Conservation (phyloP, 306 rosid genomes). For the Canavalia gladiata region DNA sequence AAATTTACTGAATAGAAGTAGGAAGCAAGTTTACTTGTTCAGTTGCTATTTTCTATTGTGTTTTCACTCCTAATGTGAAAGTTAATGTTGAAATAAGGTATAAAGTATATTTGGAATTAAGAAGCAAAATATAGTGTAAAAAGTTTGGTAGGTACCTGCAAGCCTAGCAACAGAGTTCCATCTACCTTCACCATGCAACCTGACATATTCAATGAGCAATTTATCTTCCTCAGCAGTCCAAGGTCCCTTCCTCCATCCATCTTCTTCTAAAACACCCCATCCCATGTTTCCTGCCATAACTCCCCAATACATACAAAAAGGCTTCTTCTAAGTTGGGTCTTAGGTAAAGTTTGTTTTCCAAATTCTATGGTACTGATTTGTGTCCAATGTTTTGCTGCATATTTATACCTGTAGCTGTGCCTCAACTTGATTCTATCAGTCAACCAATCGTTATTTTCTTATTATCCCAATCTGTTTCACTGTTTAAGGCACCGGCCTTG, state of each 20-base stretch:
- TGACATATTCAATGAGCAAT: conserved; percentile 85
- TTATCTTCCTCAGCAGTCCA: conserved; percentile 97
- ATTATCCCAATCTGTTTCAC: conserved; percentile 52
- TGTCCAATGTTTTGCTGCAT: conserved; percentile 54
- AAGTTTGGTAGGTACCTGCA: conserved; percentile 64
- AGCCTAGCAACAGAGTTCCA: conserved; percentile 96
- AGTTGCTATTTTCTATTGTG: conserved; percentile 24
- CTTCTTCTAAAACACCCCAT: conserved; percentile 76
- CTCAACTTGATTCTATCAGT: conserved; percentile 50
- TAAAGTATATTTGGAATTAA: conserved; percentile 1
- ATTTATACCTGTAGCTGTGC: conserved; percentile 70
- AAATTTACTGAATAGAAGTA: conserved; percentile 11
- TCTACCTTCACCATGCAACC: conserved; percentile 93
- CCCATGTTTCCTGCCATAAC: conserved; percentile 68
- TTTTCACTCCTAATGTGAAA: conserved; percentile 26
- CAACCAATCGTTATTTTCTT: conserved; percentile 64
- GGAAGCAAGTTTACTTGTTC: conserved; percentile 2
- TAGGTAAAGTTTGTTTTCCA: conserved; percentile 23
- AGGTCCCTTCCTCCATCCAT: conserved; percentile 97
- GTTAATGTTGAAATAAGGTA: conserved; percentile 2
- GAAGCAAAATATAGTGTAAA: neutral
- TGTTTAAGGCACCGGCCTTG: conserved; percentile 44
- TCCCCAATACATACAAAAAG: conserved; percentile 63
- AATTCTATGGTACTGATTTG: conserved; percentile 52
- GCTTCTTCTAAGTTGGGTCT: conserved; percentile 14